Evolutionary conservation across 345 rosid species (phyloP).

Genomic region (Hibiscus mutabilis): DNA sequence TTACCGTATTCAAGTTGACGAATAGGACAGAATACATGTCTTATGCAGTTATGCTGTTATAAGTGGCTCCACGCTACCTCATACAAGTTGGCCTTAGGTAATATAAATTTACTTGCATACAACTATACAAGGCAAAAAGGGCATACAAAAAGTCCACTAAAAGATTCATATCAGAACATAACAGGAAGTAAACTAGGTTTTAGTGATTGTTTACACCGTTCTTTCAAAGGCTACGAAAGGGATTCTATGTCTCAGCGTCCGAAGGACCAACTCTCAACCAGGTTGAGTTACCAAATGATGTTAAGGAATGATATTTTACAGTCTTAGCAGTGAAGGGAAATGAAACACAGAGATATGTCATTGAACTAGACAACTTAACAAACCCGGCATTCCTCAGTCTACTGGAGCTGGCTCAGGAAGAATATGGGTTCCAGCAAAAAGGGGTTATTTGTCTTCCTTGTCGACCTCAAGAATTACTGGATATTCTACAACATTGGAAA

Average conservation of each 20-base stretch:
- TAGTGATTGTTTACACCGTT: neutral
- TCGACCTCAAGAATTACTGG: conserved; percentile 1
- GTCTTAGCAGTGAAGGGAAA: neutral
- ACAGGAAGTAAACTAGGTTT: neutral
- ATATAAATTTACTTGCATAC: neutral
- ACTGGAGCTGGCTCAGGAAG: conserved; percentile 10
- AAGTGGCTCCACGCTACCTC: no score
- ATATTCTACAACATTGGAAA: neutral
- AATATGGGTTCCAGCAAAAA: conserved; percentile 11
- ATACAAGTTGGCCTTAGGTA: neutral
- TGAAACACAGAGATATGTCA: conserved; percentile 6
- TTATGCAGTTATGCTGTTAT: no score
- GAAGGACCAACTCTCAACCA: neutral
- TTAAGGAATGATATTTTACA: conserved; percentile 9
- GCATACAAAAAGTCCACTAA: neutral
- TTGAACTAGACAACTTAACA: neutral
- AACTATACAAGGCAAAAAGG: neutral
- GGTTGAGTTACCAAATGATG: neutral
- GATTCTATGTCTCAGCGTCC: neutral
- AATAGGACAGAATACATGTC: no score
- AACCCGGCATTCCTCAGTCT: conserved; percentile 11
- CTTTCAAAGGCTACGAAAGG: neutral
- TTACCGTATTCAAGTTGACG: no score
- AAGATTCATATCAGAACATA: neutral
- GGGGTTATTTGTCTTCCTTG: conserved; percentile 7